Evolutionary conservation across 176 grass and related monocot species (phyloP), one percentile per base, ranked within the genome.

Genomic region (Aegilops bicornis): DNA sequence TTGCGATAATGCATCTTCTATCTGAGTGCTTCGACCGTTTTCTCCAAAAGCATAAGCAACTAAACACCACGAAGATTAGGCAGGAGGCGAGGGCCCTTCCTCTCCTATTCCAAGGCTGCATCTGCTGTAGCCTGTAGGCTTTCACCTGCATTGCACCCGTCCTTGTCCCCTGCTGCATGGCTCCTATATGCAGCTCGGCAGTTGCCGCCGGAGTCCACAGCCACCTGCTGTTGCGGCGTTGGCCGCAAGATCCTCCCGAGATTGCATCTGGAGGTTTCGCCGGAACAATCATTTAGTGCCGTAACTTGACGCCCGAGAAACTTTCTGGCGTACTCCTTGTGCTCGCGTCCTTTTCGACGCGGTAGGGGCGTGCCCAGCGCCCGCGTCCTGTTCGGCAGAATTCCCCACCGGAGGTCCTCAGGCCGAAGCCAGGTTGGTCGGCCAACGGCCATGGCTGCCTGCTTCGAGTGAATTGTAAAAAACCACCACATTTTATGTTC

Each of bases 311-410:
- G 42, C n/a, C 24, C 15, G 8, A 39, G 8, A 39, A 66, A 36
- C 5, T 76, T 56, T 39, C 69, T 56, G 78, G 31, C 39, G 19
- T 77, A 8, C 23, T 33, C 64, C 16, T 42, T 11, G 61, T 25
- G 7, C 23, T 20, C 20, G 10, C 45, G 19, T 52, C 48, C 43
- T 9, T 64, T 29, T 3, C 11, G 27, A 8, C 33, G n/a, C 32
- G 32, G 13, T 11, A 37, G 37, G 43, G 62, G 24, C 31, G 19
- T 50, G 94, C 87, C 76, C 76, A 33, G 78, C 54, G 89, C 85
- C 67, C 87, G 78, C 43, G 42, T 56, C 80, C 81, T 94, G 68
- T 92, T 94, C 84, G 92, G 80, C 27, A 29, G 75, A 89, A 90
- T 89, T 40, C 73, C 87, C 61, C 79, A 64, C 45, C 79, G 64